Evolutionary conservation across 202 grass and related monocot species (phyloP).

Genomic region (Zoysia matrella): DNA sequence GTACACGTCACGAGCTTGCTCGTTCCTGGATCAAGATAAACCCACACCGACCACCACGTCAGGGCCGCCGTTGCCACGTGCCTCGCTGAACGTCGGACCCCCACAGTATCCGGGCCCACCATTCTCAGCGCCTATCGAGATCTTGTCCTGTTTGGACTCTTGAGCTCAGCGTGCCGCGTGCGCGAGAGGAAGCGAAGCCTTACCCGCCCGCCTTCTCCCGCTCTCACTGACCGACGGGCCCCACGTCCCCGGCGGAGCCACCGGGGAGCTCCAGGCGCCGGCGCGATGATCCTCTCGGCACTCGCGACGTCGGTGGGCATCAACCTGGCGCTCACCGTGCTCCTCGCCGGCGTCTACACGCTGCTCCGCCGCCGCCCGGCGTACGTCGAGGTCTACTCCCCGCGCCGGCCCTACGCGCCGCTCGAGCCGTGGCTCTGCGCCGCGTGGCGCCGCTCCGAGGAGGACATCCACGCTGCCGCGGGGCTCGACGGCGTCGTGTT

Average conservation of each 20-base stretch:
- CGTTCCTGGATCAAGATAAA: conserved; percentile 11
- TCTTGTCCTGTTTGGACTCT: not conserved
- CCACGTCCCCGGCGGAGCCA: conserved; percentile 17
- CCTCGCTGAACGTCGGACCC: not conserved
- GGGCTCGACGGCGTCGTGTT: conserved; percentile 93
- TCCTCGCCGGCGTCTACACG: conserved; percentile 71
- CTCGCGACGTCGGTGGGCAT: no score
- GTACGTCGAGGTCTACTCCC: conserved; percentile 25
- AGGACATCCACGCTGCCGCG: conserved; percentile 64
- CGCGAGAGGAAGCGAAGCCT: not conserved
- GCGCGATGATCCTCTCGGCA: no score
- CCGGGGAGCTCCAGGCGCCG: conserved; percentile 1
- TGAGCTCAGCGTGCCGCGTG: no score
- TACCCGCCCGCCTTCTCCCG: not conserved
- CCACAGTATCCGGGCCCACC: no score
- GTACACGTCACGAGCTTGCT: conserved; percentile 9
- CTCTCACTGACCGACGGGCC: conserved; percentile 16
- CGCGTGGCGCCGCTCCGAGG: conserved; percentile 77
- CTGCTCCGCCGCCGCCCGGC: conserved; percentile 67
- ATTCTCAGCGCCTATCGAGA: not conserved
- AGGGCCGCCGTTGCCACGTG: not conserved
- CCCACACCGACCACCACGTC: conserved; percentile 33
- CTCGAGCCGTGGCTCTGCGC: not conserved
- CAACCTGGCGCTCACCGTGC: conserved; percentile 58
- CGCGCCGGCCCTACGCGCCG: no score